phyloP scores from a whole-genome alignment of 441 rosid species.

The Erysimum cheiri region DNA sequence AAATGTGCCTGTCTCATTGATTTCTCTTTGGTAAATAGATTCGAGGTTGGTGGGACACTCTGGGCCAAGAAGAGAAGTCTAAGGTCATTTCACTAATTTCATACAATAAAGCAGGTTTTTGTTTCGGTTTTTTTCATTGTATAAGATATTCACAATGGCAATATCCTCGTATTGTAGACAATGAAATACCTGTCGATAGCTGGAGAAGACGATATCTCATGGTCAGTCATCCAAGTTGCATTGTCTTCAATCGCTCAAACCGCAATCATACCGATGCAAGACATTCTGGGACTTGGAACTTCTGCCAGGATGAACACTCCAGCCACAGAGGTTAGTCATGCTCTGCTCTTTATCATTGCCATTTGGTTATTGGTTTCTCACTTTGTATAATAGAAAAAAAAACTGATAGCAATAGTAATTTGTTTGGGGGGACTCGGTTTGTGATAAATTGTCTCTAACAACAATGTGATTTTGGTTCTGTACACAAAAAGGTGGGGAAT shows the following conservation, averaged over 20 bases:
- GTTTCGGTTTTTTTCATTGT: too few species aligned
- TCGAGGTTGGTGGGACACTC: constrained; percentile 84
- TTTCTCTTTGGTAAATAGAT: constrained; percentile 50
- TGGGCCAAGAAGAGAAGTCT: constrained; percentile 67
- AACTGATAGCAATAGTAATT: not conserved
- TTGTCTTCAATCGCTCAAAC: constrained; percentile 84
- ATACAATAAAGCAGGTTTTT: not conserved
- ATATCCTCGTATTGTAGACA: constrained; percentile 52
- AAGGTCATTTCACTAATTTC: constrained; percentile 56
- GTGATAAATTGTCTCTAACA: constrained; percentile 2
- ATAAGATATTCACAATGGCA: constrained; percentile 8
- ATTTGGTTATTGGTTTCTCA: not conserved
- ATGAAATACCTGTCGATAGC: constrained; percentile 64
- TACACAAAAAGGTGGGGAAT: constrained; percentile 63
- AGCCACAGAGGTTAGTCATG: constrained; percentile 72
- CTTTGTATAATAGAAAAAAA: too few species aligned
- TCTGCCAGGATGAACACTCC: constrained; percentile 96
- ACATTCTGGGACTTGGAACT: constrained; percentile 79
- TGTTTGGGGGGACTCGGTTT: not conserved
- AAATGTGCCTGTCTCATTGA: not conserved
- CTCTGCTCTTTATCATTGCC: not conserved
- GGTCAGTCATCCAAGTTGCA: constrained; percentile 72
- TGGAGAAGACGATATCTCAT: constrained; percentile 64
- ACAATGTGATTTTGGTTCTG: not conserved
- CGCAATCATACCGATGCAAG: constrained; percentile 88